Conservation (phyloP, 192 early-diverging fungal genomes). For the Rhizoclosmatium sp. region DNA sequence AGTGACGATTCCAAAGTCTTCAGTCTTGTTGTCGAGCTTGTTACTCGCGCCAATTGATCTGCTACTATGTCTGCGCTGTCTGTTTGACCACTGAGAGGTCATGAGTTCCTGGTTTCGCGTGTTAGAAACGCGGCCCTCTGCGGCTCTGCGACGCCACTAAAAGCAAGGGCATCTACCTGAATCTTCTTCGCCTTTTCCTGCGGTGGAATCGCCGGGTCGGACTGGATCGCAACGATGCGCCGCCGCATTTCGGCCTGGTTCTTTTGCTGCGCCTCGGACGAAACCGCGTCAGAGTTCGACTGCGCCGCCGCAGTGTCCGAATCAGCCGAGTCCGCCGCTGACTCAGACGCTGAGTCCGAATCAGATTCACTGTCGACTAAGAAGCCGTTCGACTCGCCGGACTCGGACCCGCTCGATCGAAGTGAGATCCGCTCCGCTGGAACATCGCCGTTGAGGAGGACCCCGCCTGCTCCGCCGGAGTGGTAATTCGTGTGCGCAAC, state of each 20-base stretch:
- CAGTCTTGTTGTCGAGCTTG: slow-evolving; percentile 41
- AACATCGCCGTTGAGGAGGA: slow-evolving; percentile 15
- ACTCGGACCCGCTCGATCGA: neutral
- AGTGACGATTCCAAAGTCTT: slow-evolving; percentile 49
- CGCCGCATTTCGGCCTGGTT: slow-evolving; percentile 61
- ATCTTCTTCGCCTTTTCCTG: slow-evolving; percentile 74
- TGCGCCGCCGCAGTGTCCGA: neutral
- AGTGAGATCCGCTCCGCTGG: slow-evolving; percentile 4
- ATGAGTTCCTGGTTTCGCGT: slow-evolving; percentile 57
- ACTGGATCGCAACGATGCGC: slow-evolving; percentile 74
- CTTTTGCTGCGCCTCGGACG: neutral
- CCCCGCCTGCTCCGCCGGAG: slow-evolving; percentile 25
- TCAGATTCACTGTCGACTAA: slow-evolving; percentile 15
- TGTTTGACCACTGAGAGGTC: slow-evolving; percentile 49
- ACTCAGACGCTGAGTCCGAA: neutral
- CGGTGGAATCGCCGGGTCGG: slow-evolving; percentile 52
- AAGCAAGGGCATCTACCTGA: slow-evolving; percentile 59
- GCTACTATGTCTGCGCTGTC: slow-evolving; percentile 47
- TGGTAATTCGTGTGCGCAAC: slow-evolving; percentile 14
- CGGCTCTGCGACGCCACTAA: too few species aligned
- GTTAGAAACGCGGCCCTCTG: too few species aligned
- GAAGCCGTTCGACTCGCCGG: slow-evolving; percentile 5
- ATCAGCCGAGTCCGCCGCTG: slow-evolving; percentile 18
- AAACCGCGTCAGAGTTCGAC: neutral
- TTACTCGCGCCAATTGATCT: slow-evolving; percentile 41